phyloP scores from a whole-genome alignment of 345 rosid genomes.

The Eutrema japonicum region DNA sequence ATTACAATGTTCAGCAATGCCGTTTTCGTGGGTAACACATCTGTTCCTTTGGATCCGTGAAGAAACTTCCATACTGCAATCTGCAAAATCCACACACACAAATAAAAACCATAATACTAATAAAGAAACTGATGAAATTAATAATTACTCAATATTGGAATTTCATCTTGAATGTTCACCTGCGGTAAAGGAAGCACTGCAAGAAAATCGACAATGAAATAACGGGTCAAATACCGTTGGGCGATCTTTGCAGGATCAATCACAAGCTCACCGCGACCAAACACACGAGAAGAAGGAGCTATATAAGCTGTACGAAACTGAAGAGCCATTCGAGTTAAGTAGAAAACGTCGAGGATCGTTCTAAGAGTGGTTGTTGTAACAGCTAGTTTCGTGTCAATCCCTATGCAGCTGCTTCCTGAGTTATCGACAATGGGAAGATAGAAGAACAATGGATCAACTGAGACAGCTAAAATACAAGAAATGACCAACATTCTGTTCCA shows the following conservation, averaged over 20 bases:
- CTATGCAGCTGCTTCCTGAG: conserved; percentile 54
- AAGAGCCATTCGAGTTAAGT: conserved; percentile 68
- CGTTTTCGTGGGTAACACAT: conserved; percentile 54
- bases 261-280: conserved; percentile 95
- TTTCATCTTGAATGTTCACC: conserved; percentile 38
- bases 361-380: conserved; percentile 60
- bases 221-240: conserved; percentile 60
- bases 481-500: conserved; percentile 84
- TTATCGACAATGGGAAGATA: conserved; percentile 76
- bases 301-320: conserved; percentile 86
- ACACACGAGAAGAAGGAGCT: conserved; percentile 93
- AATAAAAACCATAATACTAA: neutral
- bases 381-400: conserved; percentile 61
- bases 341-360: conserved; percentile 64
- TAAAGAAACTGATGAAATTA: neutral
- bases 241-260: conserved; percentile 82
- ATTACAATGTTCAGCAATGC: conserved; percentile 50
- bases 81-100: conserved; percentile 43
- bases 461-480: conserved; percentile 73
- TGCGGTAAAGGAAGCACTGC: conserved; percentile 82
- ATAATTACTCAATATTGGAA: too few species aligned
- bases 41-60: conserved; percentile 57
- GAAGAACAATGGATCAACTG: conserved; percentile 80
- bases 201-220: conserved; percentile 74
- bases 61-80: conserved; percentile 75